These are phyloP conservation scores for Abrus pulchellus DNA, from an alignment of 306 rosid species.

Conservation along the genomic window DNA sequence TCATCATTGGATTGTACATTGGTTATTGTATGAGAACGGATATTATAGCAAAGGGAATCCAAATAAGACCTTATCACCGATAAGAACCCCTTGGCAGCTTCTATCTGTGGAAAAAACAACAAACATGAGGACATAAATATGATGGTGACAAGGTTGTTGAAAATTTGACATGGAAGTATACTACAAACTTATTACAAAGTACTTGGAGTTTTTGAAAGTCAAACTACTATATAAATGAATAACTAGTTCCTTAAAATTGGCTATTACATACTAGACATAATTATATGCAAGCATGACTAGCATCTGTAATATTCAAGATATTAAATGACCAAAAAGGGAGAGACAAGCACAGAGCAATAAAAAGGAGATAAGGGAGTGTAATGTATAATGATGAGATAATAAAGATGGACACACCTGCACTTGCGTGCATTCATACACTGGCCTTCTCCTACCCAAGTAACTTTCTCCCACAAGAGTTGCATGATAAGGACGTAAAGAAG, in stretches of 20 bases:
- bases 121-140: constrained; percentile 19
- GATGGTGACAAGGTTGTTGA: constrained; percentile 12
- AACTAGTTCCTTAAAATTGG: constrained; percentile 7
- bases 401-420: constrained; percentile 73
- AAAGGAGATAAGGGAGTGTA: constrained; percentile 1
- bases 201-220: constrained; percentile 9
- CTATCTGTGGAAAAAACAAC: constrained; percentile 59
- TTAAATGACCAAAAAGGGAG: neutral
- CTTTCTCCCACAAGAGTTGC: constrained; percentile 96
- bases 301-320: constrained; percentile 12
- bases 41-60: constrained; percentile 90
- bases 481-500: constrained; percentile 82
- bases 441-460: constrained; percentile 90
- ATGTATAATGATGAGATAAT: constrained; percentile 30
- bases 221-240: constrained; percentile 2
- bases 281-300: neutral
- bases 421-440: constrained; percentile 84
- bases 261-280: neutral
- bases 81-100: constrained; percentile 90
- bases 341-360: neutral
- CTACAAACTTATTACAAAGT: constrained; percentile 21
- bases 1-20: constrained; percentile 97
- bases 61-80: constrained; percentile 77
- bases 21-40: constrained; percentile 96
- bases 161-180: constrained; percentile 24